Evolutionary conservation across 768 basidiomycete species (phyloP).

Genomic region (Suillus subaureus): DNA sequence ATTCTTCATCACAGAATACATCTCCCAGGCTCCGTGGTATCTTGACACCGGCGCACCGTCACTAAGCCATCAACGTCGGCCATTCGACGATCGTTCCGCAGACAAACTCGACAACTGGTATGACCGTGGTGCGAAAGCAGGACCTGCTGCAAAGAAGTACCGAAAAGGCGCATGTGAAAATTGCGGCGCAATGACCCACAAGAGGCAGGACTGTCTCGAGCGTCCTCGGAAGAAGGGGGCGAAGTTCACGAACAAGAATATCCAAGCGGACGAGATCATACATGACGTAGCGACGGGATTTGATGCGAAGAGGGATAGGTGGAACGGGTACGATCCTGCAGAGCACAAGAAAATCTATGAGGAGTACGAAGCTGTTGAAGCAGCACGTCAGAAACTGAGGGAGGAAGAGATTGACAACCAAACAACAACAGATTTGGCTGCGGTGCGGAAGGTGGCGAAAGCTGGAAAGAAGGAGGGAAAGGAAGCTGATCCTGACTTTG

Average conservation of each 20-base stretch:
- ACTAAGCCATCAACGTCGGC: slow-evolving; percentile 90
- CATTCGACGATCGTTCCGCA: slow-evolving; percentile 54
- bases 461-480: slow-evolving; percentile 76
- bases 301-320: slow-evolving; percentile 94
- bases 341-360: slow-evolving; percentile 88
- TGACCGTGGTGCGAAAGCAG: slow-evolving; percentile 80
- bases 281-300: slow-evolving; percentile 80
- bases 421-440: slow-evolving; percentile 88
- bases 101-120: slow-evolving; percentile 90
- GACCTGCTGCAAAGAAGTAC: slow-evolving; percentile 94
- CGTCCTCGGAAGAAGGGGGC: slow-evolving; percentile 96
- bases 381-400: slow-evolving; percentile 83
- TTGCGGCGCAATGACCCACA: slow-evolving; percentile 96
- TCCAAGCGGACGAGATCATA: slow-evolving; percentile 88
- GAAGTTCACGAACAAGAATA: slow-evolving; percentile 87
- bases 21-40: slow-evolving; percentile 99
- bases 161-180: slow-evolving; percentile 99
- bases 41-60: slow-evolving; percentile 93
- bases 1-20: slow-evolving; percentile 71
- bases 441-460: slow-evolving; percentile 93
- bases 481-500: slow-evolving; percentile 86
- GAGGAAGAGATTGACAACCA: slow-evolving; percentile 99
- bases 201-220: slow-evolving; percentile 89
- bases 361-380: slow-evolving; percentile 92
- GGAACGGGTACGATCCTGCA: slow-evolving; percentile 96